Evolutionary conservation across 352 stramenopile genomes (phyloP), one percentile per base, ranked within the genome.

Genomic region (Aphanomyces stellatus): DNA sequence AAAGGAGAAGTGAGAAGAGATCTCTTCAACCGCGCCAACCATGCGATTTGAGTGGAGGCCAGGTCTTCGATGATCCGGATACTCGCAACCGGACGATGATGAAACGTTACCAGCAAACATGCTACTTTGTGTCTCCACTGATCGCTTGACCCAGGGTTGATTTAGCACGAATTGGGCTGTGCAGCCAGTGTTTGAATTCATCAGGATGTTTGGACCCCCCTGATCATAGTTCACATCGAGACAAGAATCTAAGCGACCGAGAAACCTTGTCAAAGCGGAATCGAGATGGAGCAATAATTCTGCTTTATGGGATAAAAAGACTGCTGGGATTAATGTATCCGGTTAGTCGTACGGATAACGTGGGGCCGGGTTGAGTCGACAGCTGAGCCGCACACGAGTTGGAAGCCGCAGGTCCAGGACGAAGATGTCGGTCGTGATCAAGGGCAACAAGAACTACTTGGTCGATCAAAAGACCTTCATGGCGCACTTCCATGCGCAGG

Each of bases 381-480:
- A 46, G 37, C 13, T n/a, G n/a, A 46, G 49, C n/a, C 42, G 19
- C 42, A 13, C 5, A 13, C 42, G 42, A 8, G 13, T 8, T 22
- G 8, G 13, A 13, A 24, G 5, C 7, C 42, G 27, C 11, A 42
- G 27, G 27, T 27, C 5, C 22, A 31, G 17, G 40, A 35, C 28
- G 19, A 49, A 10, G 5, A 56, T 53, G 60, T 67, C 60, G 60
- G 60, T 8, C 7, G 8, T 67, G 40, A 59, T 67, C 60, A 67
- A 67, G 60, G 30, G 49, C 49, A 40, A 83, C 60, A 86, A 87
- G 71, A 74, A 80, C 66, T 91, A 91, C 73, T 40, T 93, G 70
- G 82, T 68, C 72, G 85, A 93, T 74, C 89, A 93, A 74, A 93
- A 93, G 72, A 81, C 85, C 49, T 93, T 82, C 66, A 88, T 88